Evolutionary conservation across 305 asterid genomes (phyloP).

Genomic region (Petunia hybrid): DNA sequence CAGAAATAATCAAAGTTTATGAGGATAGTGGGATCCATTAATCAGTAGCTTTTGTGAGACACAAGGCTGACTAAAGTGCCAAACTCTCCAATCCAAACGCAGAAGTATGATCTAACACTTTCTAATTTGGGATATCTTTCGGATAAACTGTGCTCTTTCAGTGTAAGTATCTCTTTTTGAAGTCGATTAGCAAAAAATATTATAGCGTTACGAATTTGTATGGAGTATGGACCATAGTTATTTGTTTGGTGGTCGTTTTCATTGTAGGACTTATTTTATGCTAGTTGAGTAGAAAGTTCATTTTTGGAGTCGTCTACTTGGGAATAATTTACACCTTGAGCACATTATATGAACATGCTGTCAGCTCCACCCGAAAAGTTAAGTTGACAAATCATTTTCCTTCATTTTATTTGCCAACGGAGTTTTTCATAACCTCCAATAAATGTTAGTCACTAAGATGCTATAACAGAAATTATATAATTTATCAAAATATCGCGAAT

Average conservation of each 20-base stretch:
- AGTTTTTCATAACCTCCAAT: not conserved
- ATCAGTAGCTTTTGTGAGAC: not conserved
- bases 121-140: not conserved
- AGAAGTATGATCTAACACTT: not conserved
- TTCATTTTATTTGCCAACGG: not conserved
- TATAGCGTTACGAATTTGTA: not conserved
- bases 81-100: not conserved
- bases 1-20: not conserved
- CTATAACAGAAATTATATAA: too few relatives aligned
- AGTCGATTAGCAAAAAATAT: not conserved
- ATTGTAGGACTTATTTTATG: not conserved
- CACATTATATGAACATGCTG: not conserved
- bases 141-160: constrained; percentile 18
- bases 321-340: not conserved
- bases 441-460: not conserved
- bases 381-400: not conserved
- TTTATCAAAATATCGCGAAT: not conserved
- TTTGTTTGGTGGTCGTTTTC: not conserved
- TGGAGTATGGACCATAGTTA: not conserved
- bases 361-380: not conserved
- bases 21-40: not conserved
- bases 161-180: not conserved
- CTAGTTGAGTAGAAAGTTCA: not conserved
- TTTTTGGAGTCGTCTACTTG: constrained; percentile 8
- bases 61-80: not conserved